Percentiles rank a stretch among this genome's conserved stretches.
Conservation (phyloP, 352 stramenopile genomes). For the Phytophthora sojae region DNA sequence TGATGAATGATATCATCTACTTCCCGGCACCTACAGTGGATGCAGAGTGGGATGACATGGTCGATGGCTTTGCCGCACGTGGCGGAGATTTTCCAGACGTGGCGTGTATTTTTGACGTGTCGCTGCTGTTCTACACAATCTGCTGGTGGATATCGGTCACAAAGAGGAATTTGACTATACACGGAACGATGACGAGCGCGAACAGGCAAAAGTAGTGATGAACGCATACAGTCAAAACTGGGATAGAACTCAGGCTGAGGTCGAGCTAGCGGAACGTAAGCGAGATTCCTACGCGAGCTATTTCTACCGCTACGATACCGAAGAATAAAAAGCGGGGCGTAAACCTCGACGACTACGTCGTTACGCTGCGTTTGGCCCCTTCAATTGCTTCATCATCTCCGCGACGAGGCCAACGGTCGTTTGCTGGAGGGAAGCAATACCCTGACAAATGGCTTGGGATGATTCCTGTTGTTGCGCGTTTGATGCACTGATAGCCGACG, state of each 20-base stretch:
- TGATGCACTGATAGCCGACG: not conserved
- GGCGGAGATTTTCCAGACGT: constrained; percentile 8
- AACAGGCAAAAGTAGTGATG: not conserved
- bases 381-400: not conserved
- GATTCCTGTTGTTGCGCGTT: not conserved
- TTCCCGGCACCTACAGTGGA: not conserved
- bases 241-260: not conserved
- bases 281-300: not conserved
- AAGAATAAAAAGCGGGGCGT: not conserved
- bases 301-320: not conserved
- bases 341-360: not conserved
- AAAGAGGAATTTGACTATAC: not conserved
- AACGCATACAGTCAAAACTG: not conserved
- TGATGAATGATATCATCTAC: constrained; percentile 11
- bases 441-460: not conserved
- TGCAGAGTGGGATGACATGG: constrained; percentile 3
- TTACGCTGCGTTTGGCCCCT: not conserved
- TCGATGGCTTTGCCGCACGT: constrained; percentile 7
- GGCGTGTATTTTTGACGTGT: constrained; percentile 10
- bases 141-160: not conserved
- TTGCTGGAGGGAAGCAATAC: not conserved
- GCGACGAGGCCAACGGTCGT: not conserved
- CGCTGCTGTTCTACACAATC: not conserved
- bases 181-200: not conserved
- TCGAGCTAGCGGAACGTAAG: not conserved